Evolutionary conservation across 805 yeast species (phyloP), one percentile per base, ranked within the genome.

Genomic region (Starmerella lactis-condensi): DNA sequence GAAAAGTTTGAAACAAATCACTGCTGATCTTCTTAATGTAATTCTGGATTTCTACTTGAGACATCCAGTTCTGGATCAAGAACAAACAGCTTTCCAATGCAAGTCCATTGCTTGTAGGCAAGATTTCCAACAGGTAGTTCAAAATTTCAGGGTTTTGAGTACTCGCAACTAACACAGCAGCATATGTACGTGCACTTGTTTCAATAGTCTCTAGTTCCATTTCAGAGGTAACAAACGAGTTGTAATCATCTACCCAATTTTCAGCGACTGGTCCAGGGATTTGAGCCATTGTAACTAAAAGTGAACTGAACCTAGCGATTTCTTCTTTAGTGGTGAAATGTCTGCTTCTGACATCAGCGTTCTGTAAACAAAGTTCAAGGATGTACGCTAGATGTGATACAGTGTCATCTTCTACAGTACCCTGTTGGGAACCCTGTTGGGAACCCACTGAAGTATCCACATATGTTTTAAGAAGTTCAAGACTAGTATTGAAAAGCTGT

Each of bases 141-240:
- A 38, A 30, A 4, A 43, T 23, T 4, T 16, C 29, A 6, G 33
- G 54, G 20, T 29, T 55, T 22, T 62, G 57, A 22, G 72, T 42
- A 14, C 68, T 72, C 0, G 65, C 52, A 4, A 77, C 40, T 21
- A 68, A 63, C 18, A 73, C 79, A 17, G 60, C 58, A 1, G 72
- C 56, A 0, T 75, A 63, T 29, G 71, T 75, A 32, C 96, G 64
- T 1, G 72, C 64, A 2, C 64, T 51, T 7, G 53, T 52, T 4
- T 64, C 66, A 0, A 72, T 55, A 0, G 72, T 55, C 11, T 33
- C 36, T 20, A 82, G 60, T 2, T 81, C 93, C 2, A 78, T 61
- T 34, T 77, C 82, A 22, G 69, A 74, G 2, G 82, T 66, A 5
- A 79, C 76, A 49, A 69, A 81, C 3, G 51, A 53, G 45, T 82